Conservation (phyloP, 805 yeast species). For the Yamadazyma endophytica region DNA sequence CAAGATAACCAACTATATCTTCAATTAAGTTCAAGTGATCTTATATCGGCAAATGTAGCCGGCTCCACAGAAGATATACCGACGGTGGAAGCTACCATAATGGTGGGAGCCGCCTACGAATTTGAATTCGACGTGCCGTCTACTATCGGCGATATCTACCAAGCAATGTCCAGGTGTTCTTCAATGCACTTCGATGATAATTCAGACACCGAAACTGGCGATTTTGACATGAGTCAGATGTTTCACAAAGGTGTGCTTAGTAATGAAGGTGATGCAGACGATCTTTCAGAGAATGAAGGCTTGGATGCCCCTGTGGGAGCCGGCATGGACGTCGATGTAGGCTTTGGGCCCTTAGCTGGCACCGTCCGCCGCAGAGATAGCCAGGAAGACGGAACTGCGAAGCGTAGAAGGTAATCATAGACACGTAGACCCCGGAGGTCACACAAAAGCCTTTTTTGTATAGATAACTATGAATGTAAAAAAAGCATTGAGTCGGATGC, state of each 20-base stretch:
- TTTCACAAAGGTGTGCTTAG: conserved; percentile 4
- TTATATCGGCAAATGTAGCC: conserved; percentile 3
- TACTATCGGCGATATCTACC: conserved; percentile 16
- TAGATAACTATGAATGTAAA: too few species aligned
- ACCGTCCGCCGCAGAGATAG: conserved; percentile 23
- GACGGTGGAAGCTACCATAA: background rate
- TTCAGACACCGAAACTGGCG: conserved; percentile 8
- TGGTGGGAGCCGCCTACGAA: conserved; percentile 5
- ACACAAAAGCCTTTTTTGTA: too few species aligned
- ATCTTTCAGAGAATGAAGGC: conserved; percentile 10
- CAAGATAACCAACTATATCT: conserved; percentile 21
- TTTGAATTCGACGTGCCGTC: conserved; percentile 5
- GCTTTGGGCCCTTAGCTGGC: conserved; percentile 33
- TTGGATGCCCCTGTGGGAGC: conserved; percentile 19
- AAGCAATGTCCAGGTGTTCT: conserved; percentile 35
- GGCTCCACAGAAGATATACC: conserved; percentile 2
- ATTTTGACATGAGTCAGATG: conserved; percentile 2
- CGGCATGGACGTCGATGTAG: conserved; percentile 41
- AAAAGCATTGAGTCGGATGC: too few species aligned
- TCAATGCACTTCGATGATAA: conserved; percentile 31
- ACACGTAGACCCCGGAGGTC: too few species aligned
- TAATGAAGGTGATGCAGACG: conserved; percentile 27
- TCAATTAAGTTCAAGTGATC: conserved; percentile 24
- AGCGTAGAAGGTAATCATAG: conserved; percentile 11
- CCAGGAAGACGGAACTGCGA: conserved; percentile 11